These are phyloP conservation scores for Ilyonectria sp. DNA, from an alignment of 2,329 filamentous ascomycete species.

Conservation along the genomic window DNA sequence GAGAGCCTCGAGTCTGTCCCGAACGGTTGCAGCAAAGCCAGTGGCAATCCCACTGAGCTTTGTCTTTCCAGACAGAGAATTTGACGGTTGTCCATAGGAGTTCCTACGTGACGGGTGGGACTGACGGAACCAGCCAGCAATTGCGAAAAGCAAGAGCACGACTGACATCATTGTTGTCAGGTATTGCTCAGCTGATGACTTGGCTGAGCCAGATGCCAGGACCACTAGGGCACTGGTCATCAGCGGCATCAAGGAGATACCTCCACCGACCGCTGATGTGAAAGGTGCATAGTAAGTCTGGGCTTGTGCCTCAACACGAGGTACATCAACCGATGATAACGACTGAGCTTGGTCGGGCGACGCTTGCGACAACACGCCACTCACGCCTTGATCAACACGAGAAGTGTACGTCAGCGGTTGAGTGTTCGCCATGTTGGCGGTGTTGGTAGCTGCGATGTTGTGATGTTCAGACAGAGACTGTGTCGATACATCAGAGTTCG, in stretches of 20 bases:
- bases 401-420: neutral
- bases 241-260: neutral
- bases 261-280: neutral
- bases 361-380: neutral
- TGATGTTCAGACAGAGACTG: neutral
- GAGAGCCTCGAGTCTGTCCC: slow-evolving; percentile 10
- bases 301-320: neutral
- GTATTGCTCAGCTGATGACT: neutral
- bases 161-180: slow-evolving; percentile 1
- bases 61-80: neutral
- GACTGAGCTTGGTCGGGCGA: neutral
- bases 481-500: neutral
- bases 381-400: neutral
- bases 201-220: neutral
- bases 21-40: neutral
- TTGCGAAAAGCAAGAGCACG: slow-evolving; percentile 8
- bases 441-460: neutral
- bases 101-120: neutral
- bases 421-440: neutral
- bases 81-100: neutral
- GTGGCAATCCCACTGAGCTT: neutral
- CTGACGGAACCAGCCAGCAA: neutral
- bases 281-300: neutral
- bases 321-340: neutral
- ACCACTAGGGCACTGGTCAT: neutral